Conservation (phyloP, 1,284 basidiomycete species). For the Cutaneotrichosporon cutaneum region DNA sequence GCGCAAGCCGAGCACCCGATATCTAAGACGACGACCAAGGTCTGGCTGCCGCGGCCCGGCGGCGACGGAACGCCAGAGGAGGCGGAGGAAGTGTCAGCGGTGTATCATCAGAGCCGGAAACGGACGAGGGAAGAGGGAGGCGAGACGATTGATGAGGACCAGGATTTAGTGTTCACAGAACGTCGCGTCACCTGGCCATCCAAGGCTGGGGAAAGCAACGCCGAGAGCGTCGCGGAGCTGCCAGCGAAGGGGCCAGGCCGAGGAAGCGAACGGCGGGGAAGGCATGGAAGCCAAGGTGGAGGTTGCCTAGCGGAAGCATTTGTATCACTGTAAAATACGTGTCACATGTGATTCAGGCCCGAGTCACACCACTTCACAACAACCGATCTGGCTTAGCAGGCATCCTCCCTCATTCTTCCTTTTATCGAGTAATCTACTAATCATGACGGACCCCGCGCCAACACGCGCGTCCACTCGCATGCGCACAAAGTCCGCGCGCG, state of each 20-base stretch:
- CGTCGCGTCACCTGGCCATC: conserved; percentile 10
- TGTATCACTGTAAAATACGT: conserved; percentile 5
- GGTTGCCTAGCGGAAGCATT: conserved; percentile 5
- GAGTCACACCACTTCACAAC: conserved; percentile 2
- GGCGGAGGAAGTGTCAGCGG: conserved; percentile 11
- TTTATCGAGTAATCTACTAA: not conserved
- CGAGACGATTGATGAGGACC: conserved; percentile 19
- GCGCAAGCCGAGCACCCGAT: conserved; percentile 18
- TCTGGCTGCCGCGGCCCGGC: conserved; percentile 5
- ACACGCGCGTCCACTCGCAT: conserved; percentile 29
- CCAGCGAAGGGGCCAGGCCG: not conserved
- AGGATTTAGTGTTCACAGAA: conserved; percentile 24
- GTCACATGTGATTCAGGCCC: not conserved
- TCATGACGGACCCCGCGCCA: conserved; percentile 11
- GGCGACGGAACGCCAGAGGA: conserved; percentile 7
- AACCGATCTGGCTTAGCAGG: too few species aligned
- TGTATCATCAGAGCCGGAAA: conserved; percentile 17
- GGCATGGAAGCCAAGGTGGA: not conserved
- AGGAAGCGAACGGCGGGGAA: not conserved
- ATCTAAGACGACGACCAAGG: conserved; percentile 1
- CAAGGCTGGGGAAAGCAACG: not conserved
- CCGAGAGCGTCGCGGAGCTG: not conserved
- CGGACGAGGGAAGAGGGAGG: conserved; percentile 11
- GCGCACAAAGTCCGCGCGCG: conserved; percentile 34
- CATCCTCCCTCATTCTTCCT: conserved; percentile 1